Percentiles rank a stretch among this genome's conserved stretches.
phyloP scores from a whole-genome alignment of 345 rosid genomes.

The Viola odorata region DNA sequence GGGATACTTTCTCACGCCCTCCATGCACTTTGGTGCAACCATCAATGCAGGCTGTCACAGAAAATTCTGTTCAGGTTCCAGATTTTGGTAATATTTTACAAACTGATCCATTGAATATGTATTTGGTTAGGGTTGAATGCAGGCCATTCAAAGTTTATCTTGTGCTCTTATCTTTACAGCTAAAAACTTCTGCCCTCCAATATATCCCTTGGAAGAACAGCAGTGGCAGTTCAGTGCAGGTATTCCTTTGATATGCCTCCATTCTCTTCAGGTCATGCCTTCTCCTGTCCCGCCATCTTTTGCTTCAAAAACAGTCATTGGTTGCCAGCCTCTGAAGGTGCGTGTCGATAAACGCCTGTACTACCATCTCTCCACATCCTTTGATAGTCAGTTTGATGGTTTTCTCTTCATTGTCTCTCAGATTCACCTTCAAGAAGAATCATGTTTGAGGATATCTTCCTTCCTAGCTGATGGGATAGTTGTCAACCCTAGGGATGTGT shows the following conservation, averaged over 20 bases:
- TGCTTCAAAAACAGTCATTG: slow-evolving; percentile 77
- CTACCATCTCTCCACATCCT: slow-evolving; percentile 1
- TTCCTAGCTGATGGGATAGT: slow-evolving; percentile 94
- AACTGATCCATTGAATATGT: not conserved
- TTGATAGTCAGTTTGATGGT: slow-evolving; percentile 2
- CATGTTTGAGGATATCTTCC: slow-evolving; percentile 88
- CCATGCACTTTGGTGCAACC: slow-evolving; percentile 93
- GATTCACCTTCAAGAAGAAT: slow-evolving; percentile 96
- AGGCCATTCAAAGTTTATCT: not conserved
- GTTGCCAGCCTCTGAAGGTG: slow-evolving; percentile 95
- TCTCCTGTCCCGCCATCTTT: slow-evolving; percentile 77
- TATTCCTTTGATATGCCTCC: slow-evolving; percentile 71
- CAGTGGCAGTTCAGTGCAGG: slow-evolving; percentile 56
- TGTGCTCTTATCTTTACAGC: slow-evolving; percentile 39
- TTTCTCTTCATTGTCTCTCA: slow-evolving; percentile 27
- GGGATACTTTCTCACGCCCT: slow-evolving; percentile 84
- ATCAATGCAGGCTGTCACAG: slow-evolving; percentile 51
- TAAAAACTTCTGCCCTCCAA: slow-evolving; percentile 72
- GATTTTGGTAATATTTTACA: slow-evolving; percentile 56
- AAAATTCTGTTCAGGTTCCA: slow-evolving; percentile 49
- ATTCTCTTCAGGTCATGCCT: slow-evolving; percentile 89
- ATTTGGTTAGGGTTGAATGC: not conserved
- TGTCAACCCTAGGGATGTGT: slow-evolving; percentile 71
- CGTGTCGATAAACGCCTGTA: slow-evolving; percentile 13
- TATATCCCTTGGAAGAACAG: slow-evolving; percentile 75